These are phyloP conservation scores for Citrus inodora DNA, from an alignment of 345 rosid genomes.

Conservation along the genomic window DNA sequence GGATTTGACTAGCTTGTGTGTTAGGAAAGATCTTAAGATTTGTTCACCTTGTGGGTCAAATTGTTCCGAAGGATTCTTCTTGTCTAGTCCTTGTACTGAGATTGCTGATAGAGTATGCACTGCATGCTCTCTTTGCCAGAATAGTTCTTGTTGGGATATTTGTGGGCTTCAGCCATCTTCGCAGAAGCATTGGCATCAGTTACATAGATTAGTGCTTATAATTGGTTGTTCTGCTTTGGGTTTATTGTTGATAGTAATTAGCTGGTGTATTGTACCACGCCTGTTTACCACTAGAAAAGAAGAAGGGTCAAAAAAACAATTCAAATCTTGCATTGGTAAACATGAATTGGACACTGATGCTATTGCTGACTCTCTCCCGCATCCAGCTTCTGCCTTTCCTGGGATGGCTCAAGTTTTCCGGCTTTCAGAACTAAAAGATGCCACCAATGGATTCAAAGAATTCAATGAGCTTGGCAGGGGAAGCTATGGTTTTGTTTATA, in stretches of 20 bases:
- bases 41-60: constrained; percentile 74
- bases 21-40: constrained; percentile 58
- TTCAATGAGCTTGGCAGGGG: constrained; percentile 91
- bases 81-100: constrained; percentile 67
- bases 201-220: constrained; percentile 38
- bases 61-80: constrained; percentile 74
- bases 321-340: constrained; percentile 58
- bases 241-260: constrained; percentile 36
- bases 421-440: constrained; percentile 84
- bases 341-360: constrained; percentile 43
- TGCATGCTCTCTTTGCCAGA: constrained; percentile 90
- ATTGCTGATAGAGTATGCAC: constrained; percentile 77
- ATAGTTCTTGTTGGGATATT: constrained; percentile 65
- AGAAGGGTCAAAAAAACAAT: constrained; percentile 40
- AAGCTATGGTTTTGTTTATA: constrained; percentile 89
- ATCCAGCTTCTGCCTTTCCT: constrained; percentile 39
- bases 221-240: constrained; percentile 44
- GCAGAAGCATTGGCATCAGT: constrained; percentile 47
- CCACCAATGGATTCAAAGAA: constrained; percentile 91
- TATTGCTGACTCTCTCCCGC: constrained; percentile 31
- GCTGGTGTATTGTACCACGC: constrained; percentile 53
- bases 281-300: constrained; percentile 28
- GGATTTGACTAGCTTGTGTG: constrained; percentile 69
- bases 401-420: constrained; percentile 79
- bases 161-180: constrained; percentile 50